Evolutionary conservation across 176 grass and related monocot species (phyloP).

Genomic region (Lolium perenne): DNA sequence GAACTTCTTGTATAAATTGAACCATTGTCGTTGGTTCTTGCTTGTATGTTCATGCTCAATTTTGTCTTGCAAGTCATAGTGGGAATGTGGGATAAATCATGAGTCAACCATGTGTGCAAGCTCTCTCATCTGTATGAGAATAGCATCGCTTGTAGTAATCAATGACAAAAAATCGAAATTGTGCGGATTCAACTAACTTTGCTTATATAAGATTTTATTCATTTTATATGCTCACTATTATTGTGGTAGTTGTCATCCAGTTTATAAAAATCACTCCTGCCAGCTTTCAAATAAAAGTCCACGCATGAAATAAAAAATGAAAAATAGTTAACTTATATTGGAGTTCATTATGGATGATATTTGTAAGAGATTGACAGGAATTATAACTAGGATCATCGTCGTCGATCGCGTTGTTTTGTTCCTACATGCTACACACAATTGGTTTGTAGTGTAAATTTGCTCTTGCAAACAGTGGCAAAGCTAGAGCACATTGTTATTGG

Average conservation of each 20-base stretch:
- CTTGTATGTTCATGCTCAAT: background rate
- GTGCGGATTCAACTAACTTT: background rate
- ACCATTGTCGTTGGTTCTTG: background rate
- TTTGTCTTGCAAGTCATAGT: background rate
- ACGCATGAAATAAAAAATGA: too few species aligned
- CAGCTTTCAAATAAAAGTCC: background rate
- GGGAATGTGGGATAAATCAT: background rate
- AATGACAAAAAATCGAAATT: background rate
- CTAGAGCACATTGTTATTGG: too few species aligned
- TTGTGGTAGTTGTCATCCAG: background rate
- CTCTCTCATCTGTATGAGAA: background rate
- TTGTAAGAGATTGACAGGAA: background rate
- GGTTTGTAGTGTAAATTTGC: background rate
- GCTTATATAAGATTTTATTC: background rate
- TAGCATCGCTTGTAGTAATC: background rate
- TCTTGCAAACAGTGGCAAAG: too few species aligned
- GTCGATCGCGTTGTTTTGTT: background rate
- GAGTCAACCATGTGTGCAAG: background rate
- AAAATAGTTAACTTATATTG: background rate
- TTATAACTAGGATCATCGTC: background rate
- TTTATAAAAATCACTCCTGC: background rate
- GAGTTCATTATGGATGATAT: background rate
- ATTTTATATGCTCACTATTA: background rate
- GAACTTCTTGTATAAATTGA: background rate
- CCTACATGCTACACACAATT: background rate